Evolutionary conservation across 2,329 filamentous ascomycete species (phyloP), one percentile per base, ranked within the genome.

Genomic region (Mycosphaerella sp.): DNA sequence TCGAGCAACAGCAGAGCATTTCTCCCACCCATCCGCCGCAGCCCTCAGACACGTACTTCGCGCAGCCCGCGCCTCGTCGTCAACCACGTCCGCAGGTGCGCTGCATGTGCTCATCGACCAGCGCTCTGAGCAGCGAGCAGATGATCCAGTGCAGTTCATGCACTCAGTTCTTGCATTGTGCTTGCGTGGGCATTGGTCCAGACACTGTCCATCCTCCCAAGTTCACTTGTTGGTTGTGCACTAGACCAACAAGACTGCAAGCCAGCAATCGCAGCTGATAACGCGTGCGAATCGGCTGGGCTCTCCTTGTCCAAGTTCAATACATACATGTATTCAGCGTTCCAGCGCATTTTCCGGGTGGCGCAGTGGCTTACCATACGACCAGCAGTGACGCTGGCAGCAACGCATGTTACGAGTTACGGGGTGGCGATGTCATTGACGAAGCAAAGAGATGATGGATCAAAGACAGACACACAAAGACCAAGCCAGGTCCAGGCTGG

Each of bases 81-180:
- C 34, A 38, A 38, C 50, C 44, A 12, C 38, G 34, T 11, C 60
- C 52, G 9, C 53, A 58, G 31, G 81, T 80, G 8, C 75, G 81
- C 38, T 85, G 82, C 66, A 67, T 82, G 26, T 85, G 82, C 63
- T 76, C 78, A 48, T 74, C 76, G 12, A 70, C 74, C 48, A 76
- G 79, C 40, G 80, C 76, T 50, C 75, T 38, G 34, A 38, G 34
- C 34, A 38, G 76, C 51, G 78, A 76, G 21, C 75, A 76, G 60
- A 80, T 84, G 77, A 76, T 84, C 45, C 80, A 83, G 70, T 85
- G 82, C 69, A 78, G 81, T 66, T 80, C 78, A 23, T 85, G 81
- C 69, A 78, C 73, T n/a, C 81, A 83, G 61, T 84, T 80, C 78
- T 71, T 81, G 31, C 82, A 85, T 62, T 77, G 78, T 32, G 73